Base-by-base conservation (phyloP, 257 asterid genomes). In the Lithospermum erythrorhizon region DNA sequence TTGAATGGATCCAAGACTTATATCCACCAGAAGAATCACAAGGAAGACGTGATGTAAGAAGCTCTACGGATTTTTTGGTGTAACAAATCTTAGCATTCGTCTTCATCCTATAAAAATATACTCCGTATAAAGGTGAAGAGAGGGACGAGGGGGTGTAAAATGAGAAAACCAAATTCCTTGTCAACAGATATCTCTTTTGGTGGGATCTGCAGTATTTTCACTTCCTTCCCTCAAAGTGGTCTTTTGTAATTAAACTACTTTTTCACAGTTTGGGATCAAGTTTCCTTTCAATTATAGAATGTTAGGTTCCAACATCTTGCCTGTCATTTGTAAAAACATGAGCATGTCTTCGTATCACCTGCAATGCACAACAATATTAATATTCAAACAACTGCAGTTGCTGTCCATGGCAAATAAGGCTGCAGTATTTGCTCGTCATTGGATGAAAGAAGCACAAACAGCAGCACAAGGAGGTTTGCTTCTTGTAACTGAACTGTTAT, bases 1-100 rank as follows among this genome's bases (percentile, higher is more conserved):
- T 93, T 57, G 96, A 89, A 70, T 89, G 99, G 99, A 82, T 84
- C 45, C 81, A 80, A 14, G 99, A 89, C 69, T 58, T 55, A 49
- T 22, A 1, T 75, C 88, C 84, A 21, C 62, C 76, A 21, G 95
- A 81, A 73, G 97, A 87, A 67, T 66, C 93, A 65, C 29, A 76
- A 30, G 97, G 87, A 77, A 84, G 83, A 70, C 65, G 66, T 71
- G 94, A 79, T 25, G 99, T 93, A 79, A 84, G 90, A 79, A 84
- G 90, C 73, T 61, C 62, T 47, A 62, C 23, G 23, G 47, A 22
- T 10, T 10, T 22, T 21, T 8, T 59, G 64, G 16, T 4, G 10
- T 35, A 41, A 41, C 48, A 41, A 9, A 41, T 24, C 23, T 13
- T 60, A 51, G 21, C 21, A 17, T 18, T 51, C 15, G 1, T 20